Evolutionary conservation across 2,329 filamentous ascomycete genomes (phyloP).

Genomic region (Acrocalymma vagum): DNA sequence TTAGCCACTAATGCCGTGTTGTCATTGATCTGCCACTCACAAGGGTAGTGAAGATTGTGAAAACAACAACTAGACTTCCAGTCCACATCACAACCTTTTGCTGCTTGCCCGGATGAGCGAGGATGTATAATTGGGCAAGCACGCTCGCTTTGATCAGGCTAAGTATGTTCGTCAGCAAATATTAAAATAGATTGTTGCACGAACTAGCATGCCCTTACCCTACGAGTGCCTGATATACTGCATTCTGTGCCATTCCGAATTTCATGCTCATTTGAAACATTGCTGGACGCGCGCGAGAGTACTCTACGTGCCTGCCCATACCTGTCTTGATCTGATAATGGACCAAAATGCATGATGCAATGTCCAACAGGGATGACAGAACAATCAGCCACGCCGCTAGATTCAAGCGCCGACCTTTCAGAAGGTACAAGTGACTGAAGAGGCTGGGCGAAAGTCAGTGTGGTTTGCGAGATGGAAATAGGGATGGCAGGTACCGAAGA

Average conservation of each 20-base stretch:
- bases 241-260: slow-evolving; percentile 2
- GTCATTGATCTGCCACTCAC: background rate
- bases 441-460: background rate
- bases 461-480: background rate
- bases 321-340: slow-evolving; percentile 3
- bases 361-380: background rate
- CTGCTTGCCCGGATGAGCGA: background rate
- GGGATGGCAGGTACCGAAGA: background rate
- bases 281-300: background rate
- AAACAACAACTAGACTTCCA: background rate
- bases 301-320: slow-evolving; percentile 3
- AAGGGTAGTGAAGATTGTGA: slow-evolving; percentile 1
- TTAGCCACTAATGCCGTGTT: background rate
- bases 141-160: slow-evolving; percentile 2
- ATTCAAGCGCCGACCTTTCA: background rate
- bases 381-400: background rate
- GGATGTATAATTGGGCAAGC: slow-evolving; percentile 1
- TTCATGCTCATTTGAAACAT: slow-evolving; percentile 3
- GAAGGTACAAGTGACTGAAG: background rate
- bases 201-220: too few relatives aligned
- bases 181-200: background rate
- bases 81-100: background rate
- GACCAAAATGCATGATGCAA: slow-evolving; percentile 1
- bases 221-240: background rate
- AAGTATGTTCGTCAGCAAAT: too few relatives aligned